Conservation (phyloP, 208 protist genomes). For the Leishmania major region DNA sequence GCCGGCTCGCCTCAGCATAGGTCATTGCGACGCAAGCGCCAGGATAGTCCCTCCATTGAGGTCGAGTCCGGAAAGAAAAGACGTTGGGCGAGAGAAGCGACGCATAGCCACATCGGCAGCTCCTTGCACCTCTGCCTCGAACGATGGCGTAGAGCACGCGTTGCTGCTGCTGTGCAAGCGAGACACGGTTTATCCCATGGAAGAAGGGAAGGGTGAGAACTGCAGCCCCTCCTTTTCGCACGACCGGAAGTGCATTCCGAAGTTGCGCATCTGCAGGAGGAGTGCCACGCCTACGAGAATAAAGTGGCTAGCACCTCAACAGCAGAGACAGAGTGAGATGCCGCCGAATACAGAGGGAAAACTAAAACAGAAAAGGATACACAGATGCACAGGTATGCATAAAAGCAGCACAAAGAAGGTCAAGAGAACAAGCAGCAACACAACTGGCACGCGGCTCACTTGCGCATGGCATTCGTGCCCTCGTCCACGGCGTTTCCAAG, state of each 20-base stretch:
- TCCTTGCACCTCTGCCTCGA: background rate
- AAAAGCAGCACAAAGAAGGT: background rate
- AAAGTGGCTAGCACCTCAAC: background rate
- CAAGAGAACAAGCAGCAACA: background rate
- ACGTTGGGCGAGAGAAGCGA: background rate
- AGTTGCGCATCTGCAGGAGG: too few relatives aligned
- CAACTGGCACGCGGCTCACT: constrained; percentile 8
- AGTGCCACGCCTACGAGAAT: background rate
- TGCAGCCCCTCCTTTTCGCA: background rate
- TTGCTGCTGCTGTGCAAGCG: background rate
- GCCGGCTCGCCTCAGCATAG: background rate
- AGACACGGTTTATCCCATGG: background rate
- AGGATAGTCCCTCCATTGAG: background rate
- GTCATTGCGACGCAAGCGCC: background rate
- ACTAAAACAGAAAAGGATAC: background rate
- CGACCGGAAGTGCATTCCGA: background rate
- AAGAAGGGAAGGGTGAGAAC: background rate
- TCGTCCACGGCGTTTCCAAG: constrained; percentile 51
- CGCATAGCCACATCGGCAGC: too few relatives aligned
- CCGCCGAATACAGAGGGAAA: too few relatives aligned
- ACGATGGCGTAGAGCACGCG: background rate
- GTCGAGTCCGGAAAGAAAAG: background rate
- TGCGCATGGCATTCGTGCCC: constrained; percentile 67
- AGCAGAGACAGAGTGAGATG: background rate
- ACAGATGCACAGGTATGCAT: background rate